phyloP scores from a whole-genome alignment of 805 yeast species.

The Kodamaea jinghongensis region DNA sequence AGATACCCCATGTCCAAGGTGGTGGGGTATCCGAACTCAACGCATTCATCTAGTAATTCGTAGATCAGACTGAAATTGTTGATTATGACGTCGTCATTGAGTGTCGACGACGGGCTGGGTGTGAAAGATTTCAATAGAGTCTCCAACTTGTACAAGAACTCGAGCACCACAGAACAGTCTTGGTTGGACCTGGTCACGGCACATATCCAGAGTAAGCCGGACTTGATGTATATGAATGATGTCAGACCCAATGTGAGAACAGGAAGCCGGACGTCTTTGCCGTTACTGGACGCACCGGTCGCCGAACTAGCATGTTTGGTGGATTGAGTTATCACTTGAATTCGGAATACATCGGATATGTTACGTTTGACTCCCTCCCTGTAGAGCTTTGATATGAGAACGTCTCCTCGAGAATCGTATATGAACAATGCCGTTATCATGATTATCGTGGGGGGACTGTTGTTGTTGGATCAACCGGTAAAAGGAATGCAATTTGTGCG shows the following conservation, averaged over 20 bases:
- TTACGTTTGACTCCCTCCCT: conserved; percentile 75
- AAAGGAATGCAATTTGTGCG: no score
- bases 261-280: conserved; percentile 34
- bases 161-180: conserved; percentile 78
- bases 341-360: conserved; percentile 84
- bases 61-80: conserved; percentile 68
- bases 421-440: conserved; percentile 87
- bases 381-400: conserved; percentile 69
- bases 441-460: no score
- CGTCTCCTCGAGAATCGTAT: conserved; percentile 78
- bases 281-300: conserved; percentile 13
- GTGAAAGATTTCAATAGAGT: conserved; percentile 42
- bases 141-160: conserved; percentile 67
- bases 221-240: conserved; percentile 74
- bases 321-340: conserved; percentile 75
- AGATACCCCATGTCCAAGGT: conserved; percentile 49
- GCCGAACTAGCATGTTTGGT: conserved; percentile 18
- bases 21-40: conserved; percentile 79
- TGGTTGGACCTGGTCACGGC: conserved; percentile 88
- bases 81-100: conserved; percentile 45
- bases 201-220: conserved; percentile 68
- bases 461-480: no score
- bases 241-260: conserved; percentile 86
- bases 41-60: conserved; percentile 72
- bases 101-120: conserved; percentile 8